These are phyloP conservation scores for Candida parachauliodes DNA, from an alignment of 805 yeast genomes.

Conservation along the genomic window DNA sequence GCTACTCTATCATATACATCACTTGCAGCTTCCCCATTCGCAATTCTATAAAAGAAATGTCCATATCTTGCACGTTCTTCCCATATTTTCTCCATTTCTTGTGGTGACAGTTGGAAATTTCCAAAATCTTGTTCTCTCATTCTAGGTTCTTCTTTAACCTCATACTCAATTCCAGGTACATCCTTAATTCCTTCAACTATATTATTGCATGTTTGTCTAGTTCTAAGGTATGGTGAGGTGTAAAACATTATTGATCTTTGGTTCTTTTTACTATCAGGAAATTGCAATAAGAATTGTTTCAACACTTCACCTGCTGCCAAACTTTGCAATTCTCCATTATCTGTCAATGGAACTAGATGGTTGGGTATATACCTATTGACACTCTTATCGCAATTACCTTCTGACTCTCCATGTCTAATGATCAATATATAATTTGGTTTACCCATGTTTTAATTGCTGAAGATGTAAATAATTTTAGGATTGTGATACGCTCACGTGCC, in stretches of 20 bases:
- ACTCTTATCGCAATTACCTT: slow-evolving; percentile 81
- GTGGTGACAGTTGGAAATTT: slow-evolving; percentile 75
- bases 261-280: slow-evolving; percentile 13
- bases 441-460: slow-evolving; percentile 3
- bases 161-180: slow-evolving; percentile 42
- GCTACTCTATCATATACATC: slow-evolving; percentile 92
- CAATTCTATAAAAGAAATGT: slow-evolving; percentile 74
- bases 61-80: slow-evolving; percentile 85
- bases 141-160: slow-evolving; percentile 81
- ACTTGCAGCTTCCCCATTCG: slow-evolving; percentile 94
- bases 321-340: slow-evolving; percentile 65
- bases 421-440: slow-evolving; percentile 53
- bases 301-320: slow-evolving; percentile 55
- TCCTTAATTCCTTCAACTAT: slow-evolving; percentile 55
- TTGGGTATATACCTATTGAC: slow-evolving; percentile 78
- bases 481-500: not conserved
- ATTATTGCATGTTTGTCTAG: slow-evolving; percentile 79
- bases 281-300: slow-evolving; percentile 30
- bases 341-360: slow-evolving; percentile 73
- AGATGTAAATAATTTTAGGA: not conserved
- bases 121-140: slow-evolving; percentile 96
- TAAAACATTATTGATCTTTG: slow-evolving; percentile 58
- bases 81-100: slow-evolving; percentile 80
- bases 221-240: slow-evolving; percentile 82
- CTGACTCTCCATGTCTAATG: slow-evolving; percentile 90